These are phyloP conservation scores for Hura crepitans DNA, from an alignment of 441 rosid species.

Conservation along the genomic window DNA sequence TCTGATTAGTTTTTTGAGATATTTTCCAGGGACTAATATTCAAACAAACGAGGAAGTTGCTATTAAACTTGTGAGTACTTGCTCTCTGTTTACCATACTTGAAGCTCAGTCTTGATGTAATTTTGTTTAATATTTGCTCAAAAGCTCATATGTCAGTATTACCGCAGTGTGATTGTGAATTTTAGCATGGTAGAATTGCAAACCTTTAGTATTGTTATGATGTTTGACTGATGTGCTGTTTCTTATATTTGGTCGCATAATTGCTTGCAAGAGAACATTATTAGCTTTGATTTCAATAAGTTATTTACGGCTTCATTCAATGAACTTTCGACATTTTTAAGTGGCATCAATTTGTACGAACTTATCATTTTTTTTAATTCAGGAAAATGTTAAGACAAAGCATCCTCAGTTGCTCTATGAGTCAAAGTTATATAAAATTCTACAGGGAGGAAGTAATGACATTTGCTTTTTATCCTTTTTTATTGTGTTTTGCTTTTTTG, in stretches of 20 bases:
- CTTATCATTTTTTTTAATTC: slow-evolving; percentile 18
- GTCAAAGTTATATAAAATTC: slow-evolving; percentile 81
- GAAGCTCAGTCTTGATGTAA: neutral
- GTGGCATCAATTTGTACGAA: neutral
- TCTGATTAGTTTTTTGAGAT: neutral
- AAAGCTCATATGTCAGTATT: neutral
- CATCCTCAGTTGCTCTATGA: slow-evolving; percentile 98
- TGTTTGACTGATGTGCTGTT: neutral
- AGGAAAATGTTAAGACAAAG: slow-evolving; percentile 94
- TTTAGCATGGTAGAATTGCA: neutral
- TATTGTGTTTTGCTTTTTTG: neutral
- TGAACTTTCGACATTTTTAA: neutral
- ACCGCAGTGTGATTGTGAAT: neutral
- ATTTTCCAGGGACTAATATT: slow-evolving; percentile 59
- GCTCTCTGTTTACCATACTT: neutral
- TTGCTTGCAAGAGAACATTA: neutral
- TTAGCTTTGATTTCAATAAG: neutral
- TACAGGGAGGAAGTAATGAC: slow-evolving; percentile 96
- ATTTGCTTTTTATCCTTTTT: neutral
- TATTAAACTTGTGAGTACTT: slow-evolving; percentile 77
- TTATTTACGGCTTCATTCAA: neutral
- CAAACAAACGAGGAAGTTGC: slow-evolving; percentile 93
- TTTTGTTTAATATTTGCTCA: neutral
- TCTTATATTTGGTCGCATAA: neutral
- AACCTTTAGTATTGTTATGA: neutral